Percentiles rank a stretch among this genome's conserved stretches.
phyloP scores from a whole-genome alignment of 768 basidiomycete genomes.

The Gloeophyllum trabeum region DNA sequence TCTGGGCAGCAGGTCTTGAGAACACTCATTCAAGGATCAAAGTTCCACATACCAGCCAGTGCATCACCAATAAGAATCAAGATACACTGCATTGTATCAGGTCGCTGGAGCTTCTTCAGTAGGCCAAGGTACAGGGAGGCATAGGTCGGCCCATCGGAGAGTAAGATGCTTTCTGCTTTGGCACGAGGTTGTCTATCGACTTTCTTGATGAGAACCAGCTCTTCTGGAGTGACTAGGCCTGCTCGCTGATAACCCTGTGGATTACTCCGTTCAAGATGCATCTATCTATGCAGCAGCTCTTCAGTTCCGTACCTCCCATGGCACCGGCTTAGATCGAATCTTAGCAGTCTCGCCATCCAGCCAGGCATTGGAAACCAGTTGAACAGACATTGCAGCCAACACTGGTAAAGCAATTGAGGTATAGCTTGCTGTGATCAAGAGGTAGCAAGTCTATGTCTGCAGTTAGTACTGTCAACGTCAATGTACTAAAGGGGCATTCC shows the following conservation, averaged over 20 bases:
- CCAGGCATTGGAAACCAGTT: constrained; percentile 70
- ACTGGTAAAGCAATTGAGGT: too few relatives aligned
- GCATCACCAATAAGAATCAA: constrained; percentile 86
- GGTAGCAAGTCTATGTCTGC: too few relatives aligned
- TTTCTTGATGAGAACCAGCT: constrained; percentile 80
- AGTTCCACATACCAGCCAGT: constrained; percentile 46
- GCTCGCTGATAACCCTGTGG: constrained; percentile 89
- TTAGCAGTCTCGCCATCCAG: constrained; percentile 83
- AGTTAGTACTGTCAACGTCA: too few relatives aligned
- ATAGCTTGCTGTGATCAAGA: too few relatives aligned
- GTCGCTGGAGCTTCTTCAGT: constrained; percentile 74
- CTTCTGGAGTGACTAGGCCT: constrained; percentile 78
- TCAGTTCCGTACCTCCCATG: constrained; percentile 74
- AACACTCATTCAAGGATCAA: not conserved
- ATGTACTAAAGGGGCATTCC: too few relatives aligned
- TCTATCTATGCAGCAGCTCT: constrained; percentile 1
- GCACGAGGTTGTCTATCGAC: constrained; percentile 73
- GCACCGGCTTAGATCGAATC: constrained; percentile 83
- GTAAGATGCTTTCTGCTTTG: constrained; percentile 64
- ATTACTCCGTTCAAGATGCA: not conserved
- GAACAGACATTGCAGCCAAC: constrained; percentile 47
- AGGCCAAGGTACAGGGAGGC: constrained; percentile 84
- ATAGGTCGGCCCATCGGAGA: constrained; percentile 77
- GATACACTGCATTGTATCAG: constrained; percentile 82
- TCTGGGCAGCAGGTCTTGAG: constrained; percentile 29